Conservation (phyloP, 1,284 basidiomycete genomes). For the Ceraceosorus guamensis region DNA sequence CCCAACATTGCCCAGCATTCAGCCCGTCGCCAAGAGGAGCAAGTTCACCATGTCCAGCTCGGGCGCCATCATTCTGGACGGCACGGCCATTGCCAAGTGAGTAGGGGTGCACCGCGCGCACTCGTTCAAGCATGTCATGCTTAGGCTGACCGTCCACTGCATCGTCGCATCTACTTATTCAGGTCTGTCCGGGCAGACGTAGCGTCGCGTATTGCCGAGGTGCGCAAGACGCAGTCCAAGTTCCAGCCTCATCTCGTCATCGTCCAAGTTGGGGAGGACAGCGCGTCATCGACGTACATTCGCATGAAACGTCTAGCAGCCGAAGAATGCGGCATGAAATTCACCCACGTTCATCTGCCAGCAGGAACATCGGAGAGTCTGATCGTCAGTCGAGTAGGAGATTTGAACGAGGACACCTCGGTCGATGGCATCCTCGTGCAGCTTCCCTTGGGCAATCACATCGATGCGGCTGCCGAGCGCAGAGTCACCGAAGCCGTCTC, state of each 20-base stretch:
- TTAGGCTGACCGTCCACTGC: slow-evolving; percentile 1
- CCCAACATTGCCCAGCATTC: too few relatives aligned
- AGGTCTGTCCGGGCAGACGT: slow-evolving; percentile 31
- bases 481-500: slow-evolving; percentile 87
- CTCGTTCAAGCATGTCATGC: slow-evolving; percentile 1
- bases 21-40: too few relatives aligned
- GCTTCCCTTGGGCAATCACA: slow-evolving; percentile 83
- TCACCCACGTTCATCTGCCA: slow-evolving; percentile 67
- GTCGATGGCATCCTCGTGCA: slow-evolving; percentile 92
- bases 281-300: slow-evolving; percentile 86
- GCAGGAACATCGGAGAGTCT: slow-evolving; percentile 67
- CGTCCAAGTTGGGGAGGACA: slow-evolving; percentile 83
- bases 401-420: slow-evolving; percentile 73
- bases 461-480: slow-evolving; percentile 76
- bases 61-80: slow-evolving; percentile 67
- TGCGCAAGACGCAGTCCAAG: slow-evolving; percentile 59
- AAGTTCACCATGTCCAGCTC: too few relatives aligned
- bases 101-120: slow-evolving; percentile 26
- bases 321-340: slow-evolving; percentile 84
- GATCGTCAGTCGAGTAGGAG: slow-evolving; percentile 68
- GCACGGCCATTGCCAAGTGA: slow-evolving; percentile 78
- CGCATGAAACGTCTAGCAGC: slow-evolving; percentile 97
- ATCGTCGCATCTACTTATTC: too few relatives aligned
- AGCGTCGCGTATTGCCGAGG: slow-evolving; percentile 25
- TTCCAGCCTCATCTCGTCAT: slow-evolving; percentile 87